These are phyloP conservation scores for Halteria grandinella DNA, from an alignment of 73 alveolate species.

Conservation along the genomic window DNA sequence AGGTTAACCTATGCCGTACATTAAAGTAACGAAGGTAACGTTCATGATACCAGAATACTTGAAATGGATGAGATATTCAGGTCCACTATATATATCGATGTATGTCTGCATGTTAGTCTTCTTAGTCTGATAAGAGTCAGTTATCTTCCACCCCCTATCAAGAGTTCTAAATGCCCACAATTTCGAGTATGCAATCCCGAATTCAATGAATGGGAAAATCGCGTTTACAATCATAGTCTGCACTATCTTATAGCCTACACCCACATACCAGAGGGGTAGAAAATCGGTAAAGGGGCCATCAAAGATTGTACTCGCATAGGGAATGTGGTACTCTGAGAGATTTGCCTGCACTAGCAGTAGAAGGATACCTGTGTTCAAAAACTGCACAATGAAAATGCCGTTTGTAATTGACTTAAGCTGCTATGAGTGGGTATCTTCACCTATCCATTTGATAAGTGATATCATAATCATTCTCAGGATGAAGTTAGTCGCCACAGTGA, in stretches of 20 bases:
- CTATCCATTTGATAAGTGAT: conserved; percentile 26
- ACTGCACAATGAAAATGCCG: conserved; percentile 36
- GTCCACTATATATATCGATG: conserved; percentile 71
- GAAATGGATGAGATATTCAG: conserved; percentile 73
- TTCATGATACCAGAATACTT: conserved; percentile 68
- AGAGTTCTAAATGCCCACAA: conserved; percentile 17
- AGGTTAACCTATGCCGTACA: conserved; percentile 72
- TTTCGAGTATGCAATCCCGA: conserved; percentile 12
- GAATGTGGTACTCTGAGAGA: conserved; percentile 28
- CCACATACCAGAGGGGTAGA: conserved; percentile 58
- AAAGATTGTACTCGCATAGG: conserved; percentile 26
- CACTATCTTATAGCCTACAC: conserved; percentile 56
- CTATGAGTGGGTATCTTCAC: conserved; percentile 47
- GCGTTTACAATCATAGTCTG: conserved; percentile 56
- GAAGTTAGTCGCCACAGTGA: conserved; percentile 42
- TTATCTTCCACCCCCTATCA: conserved; percentile 39
- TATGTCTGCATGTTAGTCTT: conserved; percentile 58
- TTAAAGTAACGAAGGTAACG: conserved; percentile 67
- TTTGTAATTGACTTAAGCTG: conserved; percentile 29
- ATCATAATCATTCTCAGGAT: conserved; percentile 29
- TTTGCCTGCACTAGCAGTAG: conserved; percentile 62
- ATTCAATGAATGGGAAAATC: conserved; percentile 52
- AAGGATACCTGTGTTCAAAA: conserved; percentile 60
- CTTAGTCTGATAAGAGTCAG: conserved; percentile 48
- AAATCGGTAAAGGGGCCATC: conserved; percentile 67